These are phyloP conservation scores for Trypanosoma theileri DNA, from an alignment of 208 protist species.

Conservation along the genomic window DNA sequence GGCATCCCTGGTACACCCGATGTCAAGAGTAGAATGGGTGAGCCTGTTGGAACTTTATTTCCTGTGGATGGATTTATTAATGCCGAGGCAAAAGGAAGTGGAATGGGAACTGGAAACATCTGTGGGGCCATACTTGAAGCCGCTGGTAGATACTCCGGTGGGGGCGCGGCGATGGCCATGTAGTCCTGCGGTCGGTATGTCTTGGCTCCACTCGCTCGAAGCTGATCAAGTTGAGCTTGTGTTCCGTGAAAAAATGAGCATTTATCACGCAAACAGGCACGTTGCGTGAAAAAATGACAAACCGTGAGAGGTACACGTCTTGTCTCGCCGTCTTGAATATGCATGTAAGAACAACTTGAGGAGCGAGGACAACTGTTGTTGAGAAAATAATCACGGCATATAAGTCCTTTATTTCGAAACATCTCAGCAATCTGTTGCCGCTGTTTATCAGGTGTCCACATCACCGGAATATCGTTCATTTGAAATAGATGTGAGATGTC, in stretches of 20 bases:
- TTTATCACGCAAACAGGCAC: slow-evolving; percentile 66
- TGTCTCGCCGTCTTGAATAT: slow-evolving; percentile 63
- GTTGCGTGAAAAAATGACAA: slow-evolving; percentile 67
- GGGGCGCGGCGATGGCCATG: slow-evolving; percentile 66
- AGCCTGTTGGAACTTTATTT: slow-evolving; percentile 22
- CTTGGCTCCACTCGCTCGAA: slow-evolving; percentile 37
- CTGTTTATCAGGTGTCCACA: slow-evolving; percentile 9
- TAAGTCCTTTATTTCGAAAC: slow-evolving; percentile 76
- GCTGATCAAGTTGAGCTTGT: slow-evolving; percentile 50
- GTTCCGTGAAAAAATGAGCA: slow-evolving; percentile 82
- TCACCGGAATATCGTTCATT: neutral
- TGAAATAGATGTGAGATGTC: slow-evolving; percentile 2
- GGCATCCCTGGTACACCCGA: neutral
- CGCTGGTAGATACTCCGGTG: slow-evolving; percentile 39
- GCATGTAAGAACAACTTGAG: slow-evolving; percentile 71
- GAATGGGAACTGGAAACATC: slow-evolving; percentile 10
- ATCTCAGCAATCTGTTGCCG: slow-evolving; percentile 30
- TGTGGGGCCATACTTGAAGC: slow-evolving; percentile 31
- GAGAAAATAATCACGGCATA: slow-evolving; percentile 58
- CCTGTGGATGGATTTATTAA: slow-evolving; percentile 6
- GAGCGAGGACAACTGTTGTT: slow-evolving; percentile 35
- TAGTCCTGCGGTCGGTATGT: slow-evolving; percentile 69
- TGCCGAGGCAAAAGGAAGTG: neutral
- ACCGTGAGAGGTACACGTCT: slow-evolving; percentile 58
- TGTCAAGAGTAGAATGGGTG: slow-evolving; percentile 2